Base-by-base conservation (phyloP, 495 filamentous ascomycete genomes). In the Aspergillus sclerotiicarbonarius region DNA sequence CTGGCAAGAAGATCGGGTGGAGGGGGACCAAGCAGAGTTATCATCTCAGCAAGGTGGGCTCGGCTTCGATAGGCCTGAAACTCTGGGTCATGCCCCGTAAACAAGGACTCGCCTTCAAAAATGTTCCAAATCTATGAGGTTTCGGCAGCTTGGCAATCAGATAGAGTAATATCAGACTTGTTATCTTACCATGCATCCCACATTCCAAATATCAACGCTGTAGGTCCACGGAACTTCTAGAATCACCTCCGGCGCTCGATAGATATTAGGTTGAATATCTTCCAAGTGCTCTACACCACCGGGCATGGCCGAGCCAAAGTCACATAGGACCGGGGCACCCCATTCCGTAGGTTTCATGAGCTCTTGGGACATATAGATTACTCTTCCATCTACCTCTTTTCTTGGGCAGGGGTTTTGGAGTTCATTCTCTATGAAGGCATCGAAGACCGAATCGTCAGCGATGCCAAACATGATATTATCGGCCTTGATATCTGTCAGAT, bases 1-100 rank as follows among this genome's bases (percentile, higher is more conserved):
- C 51, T 59, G 15, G 63, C 31, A 49, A 79, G 53, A 12, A 80
- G 59, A 20, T 68, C 67, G 9, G 55, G 32, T 2, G 76, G 76
- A 1, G 76, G 76, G n/a, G 62, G 73, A 5, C 79, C 77, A 35
- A 81, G 67, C 18, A 80, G 56, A 3, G 58, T 65, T 25, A 77
- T 67, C 5, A 80, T 71, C 35, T 75, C 70, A 15, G 73, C 71
- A n/a, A 79, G 68, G 59, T 76, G 76, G 1, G 76, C 68, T n/a
- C 71, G 68, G 47, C 65, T 76, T 12, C 65, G 62, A 39, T 79
- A 78, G 4, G 37, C 59, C 43, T 57, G 18, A 19, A 53, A 51
- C 60, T 61, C 58, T 7, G 62, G 62, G 39, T 66, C 65, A 0
- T 62, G 46, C 44, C 65, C 71, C 15, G 60, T 64, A 37, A 71